Base-by-base conservation (phyloP, 345 rosid species). In the Acer negundo region DNA sequence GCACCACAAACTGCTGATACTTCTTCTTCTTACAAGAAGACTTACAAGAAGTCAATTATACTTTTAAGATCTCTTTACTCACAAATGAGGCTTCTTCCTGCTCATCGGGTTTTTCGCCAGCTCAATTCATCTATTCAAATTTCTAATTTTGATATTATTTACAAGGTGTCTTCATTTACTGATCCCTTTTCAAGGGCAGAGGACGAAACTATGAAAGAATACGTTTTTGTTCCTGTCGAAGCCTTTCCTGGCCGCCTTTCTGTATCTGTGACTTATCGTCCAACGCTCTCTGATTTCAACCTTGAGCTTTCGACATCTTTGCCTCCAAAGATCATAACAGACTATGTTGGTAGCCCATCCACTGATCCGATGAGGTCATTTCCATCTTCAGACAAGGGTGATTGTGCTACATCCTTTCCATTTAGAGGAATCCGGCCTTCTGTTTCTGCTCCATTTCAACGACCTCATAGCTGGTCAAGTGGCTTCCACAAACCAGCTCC, bases 381-480 rank as follows among this genome's bases (percentile, higher is more conserved):
- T 70, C 96, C 96, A 56, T 85, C 97, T 79, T 84, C 89, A 11
- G 92, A 82, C 75, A 88, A 78, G 80, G 90, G 86, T 79, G 70
- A 77, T 76, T 73, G 78, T 69, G 87, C 90, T 22, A 87, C 88
- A 19, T 90, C 96, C 59, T 90, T 91, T 82, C 83, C 90, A 0
- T 72, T 77, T 67, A 88, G 91, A 76, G 93, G 89, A 76, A 74
- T 80, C n/a, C 79, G 83, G 2, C 87, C 88, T 47, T 89, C 90
- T 62, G 66, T 82, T 78, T 72, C 85, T 46, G 59, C 82, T 72
- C 93, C 97, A 80, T 75, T 78, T 70, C 89, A 89, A 64, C 91
- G 93, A 44, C 98, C 97, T 0, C 95, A 93, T 81, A 94, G 97
- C 86, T 94, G 97, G 98, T 86, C 95, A n/a, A 90, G 97, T 75